These are phyloP conservation scores for Solanum hybrid DNA, from an alignment of 305 asterid species.

Conservation along the genomic window DNA sequence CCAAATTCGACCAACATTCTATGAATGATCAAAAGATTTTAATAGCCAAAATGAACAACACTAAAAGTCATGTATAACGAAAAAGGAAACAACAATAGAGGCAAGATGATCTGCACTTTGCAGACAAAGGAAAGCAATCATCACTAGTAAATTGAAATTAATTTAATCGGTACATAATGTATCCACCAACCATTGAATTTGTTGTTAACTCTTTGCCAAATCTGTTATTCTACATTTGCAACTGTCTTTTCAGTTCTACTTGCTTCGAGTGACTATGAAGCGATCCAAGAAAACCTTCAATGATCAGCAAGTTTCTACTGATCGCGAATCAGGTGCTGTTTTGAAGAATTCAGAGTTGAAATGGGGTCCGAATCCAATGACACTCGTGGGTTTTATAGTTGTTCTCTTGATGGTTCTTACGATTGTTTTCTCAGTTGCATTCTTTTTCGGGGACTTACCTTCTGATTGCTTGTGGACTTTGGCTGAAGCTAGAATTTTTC, in stretches of 20 bases:
- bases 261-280: slow-evolving; percentile 25
- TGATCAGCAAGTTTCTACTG: slow-evolving; percentile 9
- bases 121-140: background rate
- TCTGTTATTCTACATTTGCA: background rate
- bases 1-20: slow-evolving; percentile 8
- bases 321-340: slow-evolving; percentile 16
- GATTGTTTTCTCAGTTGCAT: slow-evolving; percentile 42
- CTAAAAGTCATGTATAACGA: background rate
- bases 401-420: slow-evolving; percentile 41
- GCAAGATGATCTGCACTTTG: background rate
- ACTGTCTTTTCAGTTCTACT: background rate
- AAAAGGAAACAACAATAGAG: background rate
- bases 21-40: background rate
- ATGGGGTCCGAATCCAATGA: slow-evolving; percentile 28
- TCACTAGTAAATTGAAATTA: background rate
- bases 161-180: background rate
- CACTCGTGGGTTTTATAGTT: slow-evolving; percentile 31
- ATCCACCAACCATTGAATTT: slow-evolving; percentile 9
- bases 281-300: slow-evolving; percentile 19
- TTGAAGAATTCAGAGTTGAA: slow-evolving; percentile 16
- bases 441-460: slow-evolving; percentile 36
- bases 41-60: background rate
- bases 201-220: background rate
- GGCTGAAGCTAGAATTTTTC: slow-evolving; percentile 33
- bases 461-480: slow-evolving; percentile 39